Percentiles rank a stretch among this genome's conserved stretches.
Evolutionary conservation across 371 early-diverging fungal genomes (phyloP).

Genomic region (Zopfochytrium polystomum): DNA sequence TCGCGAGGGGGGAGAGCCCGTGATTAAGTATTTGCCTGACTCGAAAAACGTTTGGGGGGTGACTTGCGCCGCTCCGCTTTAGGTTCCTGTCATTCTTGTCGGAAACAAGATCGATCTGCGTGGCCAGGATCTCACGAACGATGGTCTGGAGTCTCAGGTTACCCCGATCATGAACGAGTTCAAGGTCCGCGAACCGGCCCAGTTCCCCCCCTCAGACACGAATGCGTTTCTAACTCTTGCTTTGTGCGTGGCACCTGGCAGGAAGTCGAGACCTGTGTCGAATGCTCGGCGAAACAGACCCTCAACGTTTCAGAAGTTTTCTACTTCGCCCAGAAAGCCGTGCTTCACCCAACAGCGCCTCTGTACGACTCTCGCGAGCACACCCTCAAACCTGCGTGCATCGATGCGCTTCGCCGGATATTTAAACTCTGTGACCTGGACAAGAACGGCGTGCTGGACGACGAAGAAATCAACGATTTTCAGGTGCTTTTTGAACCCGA

Average conservation of each 20-base stretch:
- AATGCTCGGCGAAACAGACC: conserved; percentile 92
- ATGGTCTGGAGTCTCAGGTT: conserved; percentile 84
- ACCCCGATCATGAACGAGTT: conserved; percentile 96
- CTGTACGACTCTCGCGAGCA: conserved; percentile 92
- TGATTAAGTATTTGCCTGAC: neutral
- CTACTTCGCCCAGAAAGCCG: conserved; percentile 97
- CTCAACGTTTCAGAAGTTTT: conserved; percentile 97
- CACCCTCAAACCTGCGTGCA: conserved; percentile 79
- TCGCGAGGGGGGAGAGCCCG: neutral
- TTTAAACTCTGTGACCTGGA: conserved; percentile 92
- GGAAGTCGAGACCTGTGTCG: conserved; percentile 98
- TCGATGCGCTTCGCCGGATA: conserved; percentile 85
- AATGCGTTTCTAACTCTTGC: conserved; percentile 14
- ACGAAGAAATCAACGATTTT: conserved; percentile 92
- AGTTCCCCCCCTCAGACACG: neutral
- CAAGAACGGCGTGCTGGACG: conserved; percentile 86
- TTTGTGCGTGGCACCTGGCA: conserved; percentile 26
- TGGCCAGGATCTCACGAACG: conserved; percentile 73
- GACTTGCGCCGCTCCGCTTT: neutral
- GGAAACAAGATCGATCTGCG: conserved; percentile 95
- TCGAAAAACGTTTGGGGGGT: neutral
- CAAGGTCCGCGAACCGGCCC: conserved; percentile 54
- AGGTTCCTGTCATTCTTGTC: conserved; percentile 93
- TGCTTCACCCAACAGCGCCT: conserved; percentile 93
- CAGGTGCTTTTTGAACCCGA: conserved; percentile 56